phyloP scores from a whole-genome alignment of 2,329 filamentous ascomycete genomes.

The Alternaria viburni region DNA sequence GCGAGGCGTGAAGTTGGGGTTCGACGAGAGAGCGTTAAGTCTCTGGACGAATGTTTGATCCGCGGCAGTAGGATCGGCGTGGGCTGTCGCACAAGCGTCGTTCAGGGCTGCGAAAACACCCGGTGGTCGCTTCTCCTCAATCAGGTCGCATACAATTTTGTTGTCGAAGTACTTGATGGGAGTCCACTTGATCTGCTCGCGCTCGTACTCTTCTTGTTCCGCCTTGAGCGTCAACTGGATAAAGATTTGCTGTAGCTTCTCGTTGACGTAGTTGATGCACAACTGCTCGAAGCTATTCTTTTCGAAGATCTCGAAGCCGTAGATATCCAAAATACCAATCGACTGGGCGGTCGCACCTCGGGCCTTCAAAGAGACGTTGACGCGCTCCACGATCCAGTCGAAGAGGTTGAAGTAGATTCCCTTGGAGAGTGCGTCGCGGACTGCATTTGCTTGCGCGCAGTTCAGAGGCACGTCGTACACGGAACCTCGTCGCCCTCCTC shows the following conservation, averaged over 20 bases:
- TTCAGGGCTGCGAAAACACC: constrained; percentile 96
- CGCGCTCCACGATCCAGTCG: constrained; percentile 94
- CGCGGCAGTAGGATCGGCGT: constrained; percentile 91
- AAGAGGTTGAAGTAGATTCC: constrained; percentile 98
- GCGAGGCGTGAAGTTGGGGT: constrained; percentile 87
- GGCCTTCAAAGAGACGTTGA: constrained; percentile 87
- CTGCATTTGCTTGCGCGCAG: constrained; percentile 81
- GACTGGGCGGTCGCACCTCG: constrained; percentile 77
- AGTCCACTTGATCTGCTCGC: constrained; percentile 97
- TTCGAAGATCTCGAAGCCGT: constrained; percentile 98
- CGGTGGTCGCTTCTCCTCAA: constrained; percentile 87
- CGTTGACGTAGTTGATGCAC: constrained; percentile 99
- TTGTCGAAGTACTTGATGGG: constrained; percentile 99
- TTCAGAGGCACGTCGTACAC: constrained; percentile 82
- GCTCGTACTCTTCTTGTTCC: constrained; percentile 95
- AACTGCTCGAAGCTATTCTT: constrained; percentile 98
- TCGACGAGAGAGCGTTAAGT: constrained; percentile 83
- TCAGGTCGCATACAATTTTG: constrained; percentile 97
- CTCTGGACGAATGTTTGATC: constrained; percentile 96
- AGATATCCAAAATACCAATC: constrained; percentile 97
- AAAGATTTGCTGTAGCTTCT: constrained; percentile 98
- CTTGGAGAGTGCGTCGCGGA: constrained; percentile 89
- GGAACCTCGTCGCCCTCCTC: constrained; percentile 69
- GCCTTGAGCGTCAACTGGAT: constrained; percentile 96
- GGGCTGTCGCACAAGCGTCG: constrained; percentile 97